phyloP scores from a whole-genome alignment of 345 rosid genomes.

The Aquilaria yunnanensis region DNA sequence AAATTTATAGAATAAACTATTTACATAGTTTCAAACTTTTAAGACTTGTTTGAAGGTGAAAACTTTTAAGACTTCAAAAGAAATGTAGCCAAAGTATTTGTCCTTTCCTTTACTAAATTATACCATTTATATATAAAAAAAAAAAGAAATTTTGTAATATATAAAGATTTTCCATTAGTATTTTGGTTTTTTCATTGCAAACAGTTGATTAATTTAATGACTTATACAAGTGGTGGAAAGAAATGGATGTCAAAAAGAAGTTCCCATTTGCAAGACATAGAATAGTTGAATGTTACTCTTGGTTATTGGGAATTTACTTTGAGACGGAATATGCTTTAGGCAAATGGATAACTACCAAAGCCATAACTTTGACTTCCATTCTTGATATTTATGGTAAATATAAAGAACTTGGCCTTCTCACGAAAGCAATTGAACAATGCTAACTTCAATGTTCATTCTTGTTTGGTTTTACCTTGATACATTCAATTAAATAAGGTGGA shows the following conservation, averaged over 20 bases:
- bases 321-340: constrained; percentile 8
- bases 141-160: no score
- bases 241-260: constrained; percentile 13
- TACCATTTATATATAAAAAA: no score
- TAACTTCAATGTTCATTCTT: background rate
- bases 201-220: background rate
- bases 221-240: constrained; percentile 20
- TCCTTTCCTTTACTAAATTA: no score
- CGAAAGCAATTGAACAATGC: constrained; percentile 16
- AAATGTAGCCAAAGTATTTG: no score
- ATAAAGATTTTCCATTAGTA: background rate
- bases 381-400: constrained; percentile 20
- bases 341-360: constrained; percentile 16
- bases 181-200: background rate
- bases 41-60: no score
- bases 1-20: no score
- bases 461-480: background rate
- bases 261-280: constrained; percentile 7
- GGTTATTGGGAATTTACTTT: constrained; percentile 10
- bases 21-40: no score
- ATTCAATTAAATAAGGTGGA: no score
- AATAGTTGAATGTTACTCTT: constrained; percentile 1
- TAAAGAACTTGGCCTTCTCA: constrained; percentile 23
- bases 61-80: no score
- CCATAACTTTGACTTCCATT: background rate